Conservation (phyloP, 2,329 filamentous ascomycete genomes). For the Ophiobolus disseminans region DNA sequence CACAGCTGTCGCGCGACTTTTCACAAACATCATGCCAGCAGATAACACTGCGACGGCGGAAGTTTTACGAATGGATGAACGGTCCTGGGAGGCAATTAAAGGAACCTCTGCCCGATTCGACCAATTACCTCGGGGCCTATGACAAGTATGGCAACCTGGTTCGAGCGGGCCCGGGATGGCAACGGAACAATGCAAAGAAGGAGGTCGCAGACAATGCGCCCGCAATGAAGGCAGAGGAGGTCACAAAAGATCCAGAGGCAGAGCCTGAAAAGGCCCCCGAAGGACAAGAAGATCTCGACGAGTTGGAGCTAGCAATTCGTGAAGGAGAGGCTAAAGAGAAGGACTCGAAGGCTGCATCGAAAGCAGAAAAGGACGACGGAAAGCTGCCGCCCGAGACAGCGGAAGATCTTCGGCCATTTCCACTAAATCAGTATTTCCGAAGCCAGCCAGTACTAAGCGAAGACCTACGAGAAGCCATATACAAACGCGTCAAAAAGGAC, state of each 20-base stretch:
- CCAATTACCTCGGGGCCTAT: conserved; percentile 64
- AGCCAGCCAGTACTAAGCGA: conserved; percentile 79
- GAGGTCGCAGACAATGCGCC: conserved; percentile 11
- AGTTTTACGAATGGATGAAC: conserved; percentile 67
- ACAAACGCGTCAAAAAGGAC: conserved; percentile 68
- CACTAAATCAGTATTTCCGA: conserved; percentile 73
- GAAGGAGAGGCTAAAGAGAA: conserved; percentile 29
- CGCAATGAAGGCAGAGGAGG: conserved; percentile 6
- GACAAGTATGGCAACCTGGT: conserved; percentile 58
- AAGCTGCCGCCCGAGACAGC: conserved; percentile 40
- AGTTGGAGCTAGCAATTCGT: conserved; percentile 34
- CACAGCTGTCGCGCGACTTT: conserved; percentile 40
- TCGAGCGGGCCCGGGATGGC: conserved; percentile 42
- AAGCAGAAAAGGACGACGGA: conserved; percentile 22
- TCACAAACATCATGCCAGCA: conserved; percentile 47
- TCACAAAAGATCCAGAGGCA: conserved; percentile 9
- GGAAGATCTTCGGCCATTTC: conserved; percentile 67
- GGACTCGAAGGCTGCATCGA: conserved; percentile 12
- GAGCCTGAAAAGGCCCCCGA: conserved; percentile 23
- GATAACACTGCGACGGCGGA: conserved; percentile 59
- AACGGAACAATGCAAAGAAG: conserved; percentile 25
- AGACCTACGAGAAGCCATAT: conserved; percentile 74
- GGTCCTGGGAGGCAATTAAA: conserved; percentile 60
- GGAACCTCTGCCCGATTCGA: conserved; percentile 57
- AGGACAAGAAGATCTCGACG: conserved; percentile 40